These are phyloP conservation scores for Citrus cavaleriei DNA, from an alignment of 345 rosid species.

Conservation along the genomic window DNA sequence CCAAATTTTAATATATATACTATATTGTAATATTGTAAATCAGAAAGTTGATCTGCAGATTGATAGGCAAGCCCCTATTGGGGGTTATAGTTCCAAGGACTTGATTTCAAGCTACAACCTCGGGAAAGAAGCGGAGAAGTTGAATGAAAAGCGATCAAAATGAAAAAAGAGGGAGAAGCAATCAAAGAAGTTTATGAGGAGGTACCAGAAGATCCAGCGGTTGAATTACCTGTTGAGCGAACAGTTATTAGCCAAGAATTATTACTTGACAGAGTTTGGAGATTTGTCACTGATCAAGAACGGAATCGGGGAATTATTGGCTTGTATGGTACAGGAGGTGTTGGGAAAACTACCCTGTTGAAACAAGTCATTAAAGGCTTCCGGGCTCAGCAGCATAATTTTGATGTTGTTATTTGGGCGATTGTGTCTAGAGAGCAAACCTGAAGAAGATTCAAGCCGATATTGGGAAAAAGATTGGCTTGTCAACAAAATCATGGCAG, in stretches of 20 bases:
- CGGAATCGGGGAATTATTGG: neutral
- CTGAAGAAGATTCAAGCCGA: neutral
- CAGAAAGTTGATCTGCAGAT: neutral
- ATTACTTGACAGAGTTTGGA: neutral
- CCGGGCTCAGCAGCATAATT: neutral
- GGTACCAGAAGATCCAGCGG: neutral
- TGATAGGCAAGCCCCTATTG: no score
- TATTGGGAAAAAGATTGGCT: neutral
- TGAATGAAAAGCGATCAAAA: neutral
- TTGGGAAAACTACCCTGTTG: neutral
- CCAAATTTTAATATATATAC: no score
- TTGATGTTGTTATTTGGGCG: constrained; percentile 7
- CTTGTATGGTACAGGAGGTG: neutral
- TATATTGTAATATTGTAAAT: no score
- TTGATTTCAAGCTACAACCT: neutral
- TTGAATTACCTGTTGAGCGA: neutral
- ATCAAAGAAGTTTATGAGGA: neutral
- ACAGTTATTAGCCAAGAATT: neutral
- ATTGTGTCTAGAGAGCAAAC: neutral
- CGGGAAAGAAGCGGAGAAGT: neutral
- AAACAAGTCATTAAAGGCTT: neutral
- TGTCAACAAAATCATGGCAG: neutral
- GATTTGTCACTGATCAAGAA: neutral
- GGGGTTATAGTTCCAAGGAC: neutral
- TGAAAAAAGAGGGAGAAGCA: neutral